A percentile compares a stretch with the other conserved stretches of the same genome.
These are phyloP conservation scores for Quaeritorhiza haematococci DNA, from an alignment of 371 early-diverging fungal genomes.

Conservation along the genomic window DNA sequence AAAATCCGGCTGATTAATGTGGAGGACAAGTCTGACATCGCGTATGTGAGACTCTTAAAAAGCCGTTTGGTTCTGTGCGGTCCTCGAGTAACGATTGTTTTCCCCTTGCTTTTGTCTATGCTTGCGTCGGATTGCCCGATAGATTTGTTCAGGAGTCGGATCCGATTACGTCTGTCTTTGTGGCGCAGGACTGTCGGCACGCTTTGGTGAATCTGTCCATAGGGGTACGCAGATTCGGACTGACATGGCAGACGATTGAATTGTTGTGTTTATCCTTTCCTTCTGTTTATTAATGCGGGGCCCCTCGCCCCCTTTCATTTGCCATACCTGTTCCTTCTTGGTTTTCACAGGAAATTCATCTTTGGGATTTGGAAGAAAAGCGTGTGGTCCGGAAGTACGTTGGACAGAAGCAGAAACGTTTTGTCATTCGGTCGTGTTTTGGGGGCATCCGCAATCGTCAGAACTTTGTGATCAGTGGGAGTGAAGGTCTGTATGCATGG, in stretches of 20 bases:
- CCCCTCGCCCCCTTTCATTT: too few species aligned
- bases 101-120: neutral
- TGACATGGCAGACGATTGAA: neutral
- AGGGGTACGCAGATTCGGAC: conserved; percentile 31
- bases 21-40: conserved; percentile 44
- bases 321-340: too few species aligned
- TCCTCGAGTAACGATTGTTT: neutral
- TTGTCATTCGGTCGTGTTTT: conserved; percentile 88
- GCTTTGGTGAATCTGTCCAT: conserved; percentile 67
- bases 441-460: conserved; percentile 62
- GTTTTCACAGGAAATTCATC: conserved; percentile 64
- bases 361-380: conserved; percentile 79
- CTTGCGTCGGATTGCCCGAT: neutral
- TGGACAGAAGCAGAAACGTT: conserved; percentile 81
- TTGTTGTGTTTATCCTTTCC: too few species aligned
- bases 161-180: conserved; percentile 68
- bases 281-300: too few species aligned
- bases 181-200: conserved; percentile 67
- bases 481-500: conserved; percentile 72
- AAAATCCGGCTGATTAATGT: conserved; percentile 71
- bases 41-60: too few species aligned
- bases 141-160: conserved; percentile 64
- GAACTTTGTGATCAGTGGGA: conserved; percentile 84
- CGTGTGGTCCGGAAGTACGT: conserved; percentile 63
- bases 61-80: neutral